A percentile compares a stretch with the other conserved stretches of the same genome.
Conservation (phyloP, 2,329 filamentous ascomycete genomes). For the Scolecobasidium constrictum region DNA sequence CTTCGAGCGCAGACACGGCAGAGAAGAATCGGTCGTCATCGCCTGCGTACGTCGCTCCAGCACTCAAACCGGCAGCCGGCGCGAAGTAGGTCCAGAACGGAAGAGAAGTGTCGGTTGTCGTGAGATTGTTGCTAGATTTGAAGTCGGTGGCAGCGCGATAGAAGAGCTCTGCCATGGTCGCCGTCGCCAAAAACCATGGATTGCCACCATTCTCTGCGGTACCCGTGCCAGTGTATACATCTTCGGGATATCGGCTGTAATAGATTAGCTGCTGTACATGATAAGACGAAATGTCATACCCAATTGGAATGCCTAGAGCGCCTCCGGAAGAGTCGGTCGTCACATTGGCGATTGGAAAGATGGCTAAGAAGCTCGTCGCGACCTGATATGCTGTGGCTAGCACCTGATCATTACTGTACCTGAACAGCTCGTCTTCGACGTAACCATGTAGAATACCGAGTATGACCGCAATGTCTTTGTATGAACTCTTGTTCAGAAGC, state of each 20-base stretch:
- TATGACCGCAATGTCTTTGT: conserved; percentile 22
- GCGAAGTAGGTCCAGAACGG: conserved; percentile 24
- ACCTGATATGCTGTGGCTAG: conserved; percentile 19
- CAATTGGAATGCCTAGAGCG: conserved; percentile 21
- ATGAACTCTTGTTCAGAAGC: conserved; percentile 19
- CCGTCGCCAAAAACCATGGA: conserved; percentile 24
- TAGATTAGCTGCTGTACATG: conserved; percentile 6
- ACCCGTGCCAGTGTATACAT: conserved; percentile 22
- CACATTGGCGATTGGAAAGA: conserved; percentile 18
- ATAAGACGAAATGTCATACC: conserved; percentile 10
- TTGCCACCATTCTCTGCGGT: conserved; percentile 20
- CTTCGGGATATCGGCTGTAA: conserved; percentile 21
- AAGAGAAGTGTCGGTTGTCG: conserved; percentile 18
- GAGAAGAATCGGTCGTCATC: conserved; percentile 14
- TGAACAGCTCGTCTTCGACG: conserved; percentile 19
- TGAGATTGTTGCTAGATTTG: conserved; percentile 14
- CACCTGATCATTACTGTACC: conserved; percentile 21
- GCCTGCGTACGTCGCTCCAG: conserved; percentile 15
- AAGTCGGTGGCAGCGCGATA: conserved; percentile 17
- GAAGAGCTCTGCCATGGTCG: conserved; percentile 20
- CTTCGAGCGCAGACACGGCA: conserved; percentile 17
- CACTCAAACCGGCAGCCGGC: conserved; percentile 14
- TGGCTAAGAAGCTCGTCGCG: conserved; percentile 18
- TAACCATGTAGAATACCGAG: conserved; percentile 23
- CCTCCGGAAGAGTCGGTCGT: conserved; percentile 16